Base-by-base conservation (phyloP, 2,329 filamentous ascomycete species). In the Eutypella sp. region DNA sequence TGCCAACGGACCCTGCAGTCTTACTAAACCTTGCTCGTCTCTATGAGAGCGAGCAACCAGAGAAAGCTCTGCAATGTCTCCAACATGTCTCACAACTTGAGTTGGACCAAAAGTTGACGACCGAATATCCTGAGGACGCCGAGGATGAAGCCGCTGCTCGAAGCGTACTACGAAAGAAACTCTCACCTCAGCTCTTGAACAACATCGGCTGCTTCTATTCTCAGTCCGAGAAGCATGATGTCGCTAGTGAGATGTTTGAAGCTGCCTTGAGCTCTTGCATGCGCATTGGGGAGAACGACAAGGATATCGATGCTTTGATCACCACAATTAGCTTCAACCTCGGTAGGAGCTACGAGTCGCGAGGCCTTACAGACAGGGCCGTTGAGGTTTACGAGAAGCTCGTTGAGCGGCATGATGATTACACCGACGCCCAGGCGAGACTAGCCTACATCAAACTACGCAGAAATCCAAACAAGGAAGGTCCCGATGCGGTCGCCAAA, bases 291-390 rank as follows among this genome's bases (percentile, higher is more conserved):
- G 84, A 89, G 57, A 85, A 82, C 57, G 79, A 81, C 1, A 78
- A 85, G 50, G 93, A 97, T 62, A 91, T 85, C 0, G 93, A 99
- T 67, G 89, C 90, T 13, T 75, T 99, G 4, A 85, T 97, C 22
- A 96, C 92, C 1, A 96, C 91, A 3, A 95, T 99, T 64, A 96
- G 89, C 63, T 99, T 93, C 76, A 99, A 97, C 60, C 81, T 99
- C 34, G 93, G 87, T 23, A 82, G 93, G 47, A 95, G 90, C 47
- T 96, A 96, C 59, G 93, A 99, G 70, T 85, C 88, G 1, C 84
- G 88, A 44, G 84, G 86, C 29, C 77, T 92, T 62, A 75, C 81
- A 6, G 87, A 95, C 33, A 84, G 95, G 66, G 93, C 93, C 1
- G 82, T 88, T 49, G 86, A 88, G 57, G 87, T 95, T 3, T 99